A percentile compares a stretch with the other conserved stretches of the same genome.
Evolutionary conservation across 148 eudicot genomes (phyloP).

Genomic region (Persicaria maculosa): DNA sequence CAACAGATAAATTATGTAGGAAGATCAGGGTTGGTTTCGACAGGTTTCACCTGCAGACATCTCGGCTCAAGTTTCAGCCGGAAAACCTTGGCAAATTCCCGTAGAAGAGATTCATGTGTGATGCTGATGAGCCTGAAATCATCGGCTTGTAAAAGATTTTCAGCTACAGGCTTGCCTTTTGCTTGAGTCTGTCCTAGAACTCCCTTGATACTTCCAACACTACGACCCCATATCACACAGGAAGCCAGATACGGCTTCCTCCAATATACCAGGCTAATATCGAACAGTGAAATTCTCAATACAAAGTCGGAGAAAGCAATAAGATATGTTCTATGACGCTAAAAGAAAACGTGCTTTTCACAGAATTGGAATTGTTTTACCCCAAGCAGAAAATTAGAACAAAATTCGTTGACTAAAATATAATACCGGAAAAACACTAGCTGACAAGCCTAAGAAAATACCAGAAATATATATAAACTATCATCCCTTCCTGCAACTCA

Average conservation of each 20-base stretch:
- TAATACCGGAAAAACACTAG: too few relatives aligned
- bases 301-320: too few relatives aligned
- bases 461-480: not conserved
- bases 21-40: not conserved
- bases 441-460: too few relatives aligned
- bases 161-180: constrained; percentile 11
- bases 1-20: not conserved
- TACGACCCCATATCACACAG: constrained; percentile 69
- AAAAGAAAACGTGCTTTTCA: too few relatives aligned
- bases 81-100: constrained; percentile 72
- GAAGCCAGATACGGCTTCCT: constrained; percentile 26
- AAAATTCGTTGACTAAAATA: not conserved
- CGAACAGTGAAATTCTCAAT: too few relatives aligned
- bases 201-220: constrained; percentile 77
- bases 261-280: too few relatives aligned
- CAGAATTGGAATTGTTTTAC: too few relatives aligned
- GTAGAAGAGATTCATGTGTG: constrained; percentile 35
- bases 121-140: constrained; percentile 44
- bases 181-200: constrained; percentile 29
- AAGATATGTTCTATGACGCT: too few relatives aligned
- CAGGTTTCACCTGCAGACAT: constrained; percentile 12
- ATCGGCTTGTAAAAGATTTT: constrained; percentile 16
- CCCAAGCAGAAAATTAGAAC: not conserved
- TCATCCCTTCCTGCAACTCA: not conserved
- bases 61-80: constrained; percentile 43